Conservation (phyloP, 331 rosid genomes). For the Rhamnella rubrinervis region DNA sequence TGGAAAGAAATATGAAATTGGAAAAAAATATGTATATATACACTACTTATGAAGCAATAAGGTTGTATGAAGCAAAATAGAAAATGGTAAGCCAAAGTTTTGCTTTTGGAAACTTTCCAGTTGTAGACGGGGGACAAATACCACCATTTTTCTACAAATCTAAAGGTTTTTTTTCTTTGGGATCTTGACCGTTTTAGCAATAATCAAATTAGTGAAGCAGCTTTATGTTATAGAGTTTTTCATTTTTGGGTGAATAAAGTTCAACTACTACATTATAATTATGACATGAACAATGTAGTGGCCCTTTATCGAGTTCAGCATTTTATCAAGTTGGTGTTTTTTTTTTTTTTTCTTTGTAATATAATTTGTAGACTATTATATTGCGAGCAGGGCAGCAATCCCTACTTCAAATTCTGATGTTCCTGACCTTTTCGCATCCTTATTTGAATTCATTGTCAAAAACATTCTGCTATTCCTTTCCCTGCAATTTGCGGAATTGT, state of each 20-base stretch:
- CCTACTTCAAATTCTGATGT: background rate
- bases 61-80: background rate
- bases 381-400: slow-evolving; percentile 3
- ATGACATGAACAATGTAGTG: background rate
- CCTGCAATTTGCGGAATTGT: background rate
- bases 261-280: slow-evolving; percentile 14
- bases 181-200: slow-evolving; percentile 23
- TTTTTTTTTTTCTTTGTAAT: background rate
- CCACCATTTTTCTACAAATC: background rate
- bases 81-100: background rate
- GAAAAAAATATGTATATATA: too few species aligned
- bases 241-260: slow-evolving; percentile 5
- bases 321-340: too few species aligned
- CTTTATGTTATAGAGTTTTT: slow-evolving; percentile 10
- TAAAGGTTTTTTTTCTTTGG: background rate
- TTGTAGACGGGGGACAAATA: slow-evolving; percentile 19
- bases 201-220: slow-evolving; percentile 6
- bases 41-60: background rate
- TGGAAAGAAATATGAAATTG: background rate
- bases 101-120: slow-evolving; percentile 1
- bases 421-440: slow-evolving; percentile 4
- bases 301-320: too few species aligned
- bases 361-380: background rate
- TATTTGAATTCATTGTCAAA: slow-evolving; percentile 5
- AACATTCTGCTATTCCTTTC: slow-evolving; percentile 3